A percentile compares a stretch with the other conserved stretches of the same genome.
Conservation (phyloP, 1,139 yeast genomes). For the Zhuliangozyma blackwelliae region DNA sequence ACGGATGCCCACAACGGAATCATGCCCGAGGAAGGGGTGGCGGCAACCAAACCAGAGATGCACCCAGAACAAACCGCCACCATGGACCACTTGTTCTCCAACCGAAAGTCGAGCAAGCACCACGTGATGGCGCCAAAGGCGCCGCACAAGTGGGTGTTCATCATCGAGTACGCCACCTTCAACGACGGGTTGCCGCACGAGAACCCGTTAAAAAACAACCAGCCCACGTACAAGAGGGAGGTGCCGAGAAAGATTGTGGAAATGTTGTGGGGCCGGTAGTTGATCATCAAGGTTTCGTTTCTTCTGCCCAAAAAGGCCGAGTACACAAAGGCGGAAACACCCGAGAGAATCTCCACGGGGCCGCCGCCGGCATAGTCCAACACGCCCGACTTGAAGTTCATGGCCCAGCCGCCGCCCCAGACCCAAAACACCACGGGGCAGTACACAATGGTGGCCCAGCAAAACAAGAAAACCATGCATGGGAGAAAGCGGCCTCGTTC, state of each 20-base stretch:
- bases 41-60: conserved; percentile 93
- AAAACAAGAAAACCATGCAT: conserved; percentile 71
- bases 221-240: conserved; percentile 59
- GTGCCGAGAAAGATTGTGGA: conserved; percentile 82
- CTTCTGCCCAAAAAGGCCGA: conserved; percentile 81
- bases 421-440: conserved; percentile 94
- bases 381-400: conserved; percentile 70
- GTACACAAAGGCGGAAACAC: conserved; percentile 85
- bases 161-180: conserved; percentile 75
- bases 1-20: conserved; percentile 92
- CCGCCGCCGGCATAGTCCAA: conserved; percentile 98
- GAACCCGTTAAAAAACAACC: conserved; percentile 88
- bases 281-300: conserved; percentile 76
- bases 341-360: conserved; percentile 89
- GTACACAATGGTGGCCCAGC: conserved; percentile 90
- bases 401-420: conserved; percentile 96
- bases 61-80: conserved; percentile 95
- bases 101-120: conserved; percentile 84
- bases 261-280: conserved; percentile 92
- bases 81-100: conserved; percentile 89
- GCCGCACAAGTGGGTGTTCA: conserved; percentile 89
- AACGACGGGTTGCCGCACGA: conserved; percentile 64
- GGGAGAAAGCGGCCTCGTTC: conserved; percentile 92
- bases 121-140: conserved; percentile 90
- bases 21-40: conserved; percentile 90